A percentile compares a stretch with the other conserved stretches of the same genome.
These are phyloP conservation scores for Taxillus chinensis DNA, from an alignment of 164 flowering plant species.

Conservation along the genomic window DNA sequence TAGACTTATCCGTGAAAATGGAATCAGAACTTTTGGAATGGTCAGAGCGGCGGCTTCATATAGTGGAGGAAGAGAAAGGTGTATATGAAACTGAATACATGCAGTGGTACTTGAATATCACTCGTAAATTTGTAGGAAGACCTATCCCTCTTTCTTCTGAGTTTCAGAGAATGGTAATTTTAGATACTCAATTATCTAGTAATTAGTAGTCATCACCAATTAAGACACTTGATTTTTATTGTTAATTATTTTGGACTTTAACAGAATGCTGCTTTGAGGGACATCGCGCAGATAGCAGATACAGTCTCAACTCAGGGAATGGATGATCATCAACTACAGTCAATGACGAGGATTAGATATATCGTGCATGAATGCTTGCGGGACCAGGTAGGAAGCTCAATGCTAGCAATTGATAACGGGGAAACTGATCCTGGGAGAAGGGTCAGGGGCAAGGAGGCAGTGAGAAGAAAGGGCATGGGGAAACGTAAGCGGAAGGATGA, in stretches of 20 bases:
- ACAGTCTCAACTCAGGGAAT: conserved; percentile 45
- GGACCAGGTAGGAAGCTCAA: conserved; percentile 40
- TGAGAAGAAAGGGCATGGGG: conserved; percentile 37
- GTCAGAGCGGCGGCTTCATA: conserved; percentile 33
- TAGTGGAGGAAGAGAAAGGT: conserved; percentile 34
- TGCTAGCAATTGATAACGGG: conserved; percentile 11
- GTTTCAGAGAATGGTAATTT: conserved; percentile 42
- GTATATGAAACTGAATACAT: conserved; percentile 50
- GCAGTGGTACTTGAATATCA: conserved; percentile 53
- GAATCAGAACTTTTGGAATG: conserved; percentile 50
- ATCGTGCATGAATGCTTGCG: conserved; percentile 56
- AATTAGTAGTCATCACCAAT: neutral
- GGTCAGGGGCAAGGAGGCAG: conserved; percentile 49
- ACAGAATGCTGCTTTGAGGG: conserved; percentile 51
- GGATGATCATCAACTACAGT: conserved; percentile 44
- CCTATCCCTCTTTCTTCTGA: conserved; percentile 56
- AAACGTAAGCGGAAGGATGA: conserved; percentile 45
- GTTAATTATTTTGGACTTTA: neutral
- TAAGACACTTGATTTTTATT: neutral
- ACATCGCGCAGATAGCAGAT: conserved; percentile 50
- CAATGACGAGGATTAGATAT: conserved; percentile 42
- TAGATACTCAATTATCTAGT: no score
- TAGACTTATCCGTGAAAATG: conserved; percentile 50
- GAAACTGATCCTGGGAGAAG: conserved; percentile 31
- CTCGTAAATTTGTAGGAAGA: conserved; percentile 54